Evolutionary conservation across 2,329 filamentous ascomycete genomes (phyloP).

Genomic region (Lecanosticta acicola): DNA sequence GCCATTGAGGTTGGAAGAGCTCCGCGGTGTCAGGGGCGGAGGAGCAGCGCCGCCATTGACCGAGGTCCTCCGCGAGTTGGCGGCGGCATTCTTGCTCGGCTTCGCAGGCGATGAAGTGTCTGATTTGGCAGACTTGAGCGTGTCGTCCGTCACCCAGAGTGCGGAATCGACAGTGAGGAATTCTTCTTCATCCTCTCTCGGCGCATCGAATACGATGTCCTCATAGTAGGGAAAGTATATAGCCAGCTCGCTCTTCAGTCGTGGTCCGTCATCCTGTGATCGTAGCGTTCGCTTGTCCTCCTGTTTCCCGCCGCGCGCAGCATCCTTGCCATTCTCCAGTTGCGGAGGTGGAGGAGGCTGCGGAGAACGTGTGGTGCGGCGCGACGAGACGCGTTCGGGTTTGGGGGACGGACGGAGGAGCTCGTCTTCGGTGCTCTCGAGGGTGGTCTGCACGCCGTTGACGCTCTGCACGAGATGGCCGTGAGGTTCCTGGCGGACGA

Average conservation of each 20-base stretch:
- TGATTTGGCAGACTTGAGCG: slow-evolving; percentile 8
- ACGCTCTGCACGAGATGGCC: slow-evolving; percentile 38
- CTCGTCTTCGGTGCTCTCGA: slow-evolving; percentile 23
- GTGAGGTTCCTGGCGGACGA: slow-evolving; percentile 41
- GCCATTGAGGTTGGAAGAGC: slow-evolving; percentile 16
- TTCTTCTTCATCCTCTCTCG: slow-evolving; percentile 73
- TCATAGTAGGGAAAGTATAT: slow-evolving; percentile 92
- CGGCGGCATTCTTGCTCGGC: slow-evolving; percentile 6
- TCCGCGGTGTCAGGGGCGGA: slow-evolving; percentile 14
- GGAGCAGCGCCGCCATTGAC: slow-evolving; percentile 13
- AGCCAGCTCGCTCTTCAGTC: slow-evolving; percentile 86
- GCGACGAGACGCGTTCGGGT: slow-evolving; percentile 7
- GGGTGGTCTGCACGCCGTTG: slow-evolving; percentile 37
- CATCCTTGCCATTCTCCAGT: slow-evolving; percentile 26
- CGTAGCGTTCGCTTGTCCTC: slow-evolving; percentile 71
- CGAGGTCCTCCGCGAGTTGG: slow-evolving; percentile 8
- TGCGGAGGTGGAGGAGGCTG: slow-evolving; percentile 2
- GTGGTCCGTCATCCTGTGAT: slow-evolving; percentile 73
- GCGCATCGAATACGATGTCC: slow-evolving; percentile 81
- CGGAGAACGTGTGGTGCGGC: slow-evolving; percentile 12
- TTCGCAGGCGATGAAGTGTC: slow-evolving; percentile 11
- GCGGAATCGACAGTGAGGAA: slow-evolving; percentile 31
- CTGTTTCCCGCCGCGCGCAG: slow-evolving; percentile 23
- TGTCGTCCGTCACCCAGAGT: slow-evolving; percentile 30
- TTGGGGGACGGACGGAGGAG: slow-evolving; percentile 11